phyloP scores from a whole-genome alignment of 495 filamentous ascomycete species.

The Trichocladium antarcticum region DNA sequence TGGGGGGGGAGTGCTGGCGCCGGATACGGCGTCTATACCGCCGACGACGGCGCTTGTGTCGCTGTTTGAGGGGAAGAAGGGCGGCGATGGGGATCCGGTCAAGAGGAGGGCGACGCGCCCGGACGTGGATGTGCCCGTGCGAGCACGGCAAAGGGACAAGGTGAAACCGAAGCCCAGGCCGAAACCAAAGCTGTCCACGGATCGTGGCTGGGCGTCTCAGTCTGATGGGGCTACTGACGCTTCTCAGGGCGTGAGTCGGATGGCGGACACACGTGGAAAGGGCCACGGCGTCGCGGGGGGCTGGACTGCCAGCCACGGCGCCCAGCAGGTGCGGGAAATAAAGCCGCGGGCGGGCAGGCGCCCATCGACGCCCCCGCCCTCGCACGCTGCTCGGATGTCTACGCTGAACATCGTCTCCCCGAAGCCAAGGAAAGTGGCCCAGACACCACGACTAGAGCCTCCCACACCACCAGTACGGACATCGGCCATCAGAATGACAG shows the following conservation, averaged over 20 bases:
- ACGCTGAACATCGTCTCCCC: constrained; percentile 15
- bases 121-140: background rate
- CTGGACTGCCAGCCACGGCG: background rate
- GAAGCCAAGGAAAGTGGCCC: constrained; percentile 10
- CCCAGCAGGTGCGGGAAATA: background rate
- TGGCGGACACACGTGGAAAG: background rate
- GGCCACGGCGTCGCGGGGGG: background rate
- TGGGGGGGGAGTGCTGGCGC: constrained; percentile 6
- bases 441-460: constrained; percentile 16
- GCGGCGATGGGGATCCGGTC: constrained; percentile 25
- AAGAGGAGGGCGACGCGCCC: constrained; percentile 29
- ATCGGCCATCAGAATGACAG: background rate
- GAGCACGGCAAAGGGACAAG: background rate
- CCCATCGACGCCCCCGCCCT: constrained; percentile 4
- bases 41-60: constrained; percentile 49
- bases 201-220: background rate
- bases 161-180: constrained; percentile 11
- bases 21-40: constrained; percentile 45
- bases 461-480: constrained; percentile 5
- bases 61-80: constrained; percentile 44
- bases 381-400: background rate
- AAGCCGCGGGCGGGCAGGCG: background rate
- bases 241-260: background rate
- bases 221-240: background rate
- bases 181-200: constrained; percentile 7